Base-by-base conservation (phyloP, 1,139 yeast genomes). In the Lizanozyma gosingica region DNA sequence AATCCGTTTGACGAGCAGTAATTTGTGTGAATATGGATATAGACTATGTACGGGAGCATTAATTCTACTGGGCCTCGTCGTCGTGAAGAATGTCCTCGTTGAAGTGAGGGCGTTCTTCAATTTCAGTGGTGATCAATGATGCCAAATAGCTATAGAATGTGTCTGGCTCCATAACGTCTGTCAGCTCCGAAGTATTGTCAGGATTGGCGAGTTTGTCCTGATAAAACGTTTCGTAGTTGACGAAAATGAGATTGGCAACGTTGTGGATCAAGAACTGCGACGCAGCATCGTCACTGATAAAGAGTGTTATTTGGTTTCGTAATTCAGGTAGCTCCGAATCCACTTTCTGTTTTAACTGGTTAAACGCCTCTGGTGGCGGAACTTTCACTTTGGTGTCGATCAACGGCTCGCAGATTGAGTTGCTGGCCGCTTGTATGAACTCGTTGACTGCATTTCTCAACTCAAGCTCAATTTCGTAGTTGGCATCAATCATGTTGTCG, bases 401-500 rank as follows among this genome's bases (percentile, higher is more conserved):
- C 22, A 62, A 48, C 4, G 69, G 68, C 39, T 57, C 61, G 36
- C 67, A 60, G 22, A 73, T 60, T 2, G 51, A 47, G 39, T 62
- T 61, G 6, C 69, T 54, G 36, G 72, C 63, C 15, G 64, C 66
- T 17, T 65, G 59, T 17, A 76, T 64, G 41, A 86, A 79, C 18
- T 73, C 78, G 45, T 80, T 83, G 16, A 87, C 85, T 2, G 81
- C 68, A 46, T 76, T 78, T 47, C 90, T 73, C 47, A 90, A 67
- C 49, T 83, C 90, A 15, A 78, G 67, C 49, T 83, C 85, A 34
- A 88, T 67, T 56, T 88, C 97, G 38, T 61, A 70, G 48, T 86
- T 78, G 17, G 95, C 94, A 59, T 90, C 97, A 39, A 82, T 75
- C 86, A 83, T 83, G 56, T 85, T 83, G 51, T 80, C 82, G 11